These are phyloP conservation scores for Botrytis byssoidea DNA, from an alignment of 2,329 filamentous ascomycete species.

Conservation along the genomic window DNA sequence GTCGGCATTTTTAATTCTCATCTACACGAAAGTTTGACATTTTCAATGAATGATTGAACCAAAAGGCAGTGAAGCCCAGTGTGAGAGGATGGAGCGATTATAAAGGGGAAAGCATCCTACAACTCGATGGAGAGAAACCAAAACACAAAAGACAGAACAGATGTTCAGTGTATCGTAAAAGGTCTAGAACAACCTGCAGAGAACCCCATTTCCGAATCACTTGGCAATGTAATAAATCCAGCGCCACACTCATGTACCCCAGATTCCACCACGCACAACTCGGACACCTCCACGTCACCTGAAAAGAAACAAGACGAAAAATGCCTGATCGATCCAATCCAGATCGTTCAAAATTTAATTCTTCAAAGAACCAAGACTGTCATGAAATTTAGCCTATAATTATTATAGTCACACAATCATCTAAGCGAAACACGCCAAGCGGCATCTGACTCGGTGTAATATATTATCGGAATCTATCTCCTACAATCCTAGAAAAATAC, in stretches of 20 bases:
- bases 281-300: background rate
- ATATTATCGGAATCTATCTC: background rate
- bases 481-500: background rate
- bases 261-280: background rate
- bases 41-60: background rate
- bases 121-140: accelerated
- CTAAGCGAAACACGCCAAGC: slow-evolving; percentile 1
- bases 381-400: background rate
- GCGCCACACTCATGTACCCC: background rate
- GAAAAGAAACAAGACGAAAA: background rate
- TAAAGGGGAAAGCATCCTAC: no score
- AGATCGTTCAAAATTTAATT: background rate
- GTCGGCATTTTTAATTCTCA: background rate
- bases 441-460: background rate
- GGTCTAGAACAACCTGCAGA: background rate
- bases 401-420: background rate
- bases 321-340: background rate
- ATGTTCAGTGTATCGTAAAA: background rate
- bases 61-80: background rate
- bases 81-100: background rate
- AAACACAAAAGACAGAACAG: background rate
- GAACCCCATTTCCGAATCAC: background rate
- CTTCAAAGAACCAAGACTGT: background rate
- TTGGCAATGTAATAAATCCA: background rate
- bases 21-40: no score